phyloP scores from a whole-genome alignment of 345 rosid species.

The Lenwebbia sp. region DNA sequence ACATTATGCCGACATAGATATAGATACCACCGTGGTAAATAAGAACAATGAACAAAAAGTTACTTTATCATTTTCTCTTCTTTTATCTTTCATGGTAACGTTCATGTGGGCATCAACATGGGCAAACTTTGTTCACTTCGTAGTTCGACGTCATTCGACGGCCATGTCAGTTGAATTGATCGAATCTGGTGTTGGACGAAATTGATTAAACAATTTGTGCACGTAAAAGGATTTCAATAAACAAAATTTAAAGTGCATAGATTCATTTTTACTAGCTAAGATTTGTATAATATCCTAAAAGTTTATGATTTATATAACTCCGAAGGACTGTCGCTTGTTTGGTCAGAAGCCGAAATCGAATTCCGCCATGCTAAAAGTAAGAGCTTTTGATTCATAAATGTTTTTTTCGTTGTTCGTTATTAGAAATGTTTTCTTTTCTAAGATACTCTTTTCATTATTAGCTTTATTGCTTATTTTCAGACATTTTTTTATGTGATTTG shows the following conservation, averaged over 20 bases:
- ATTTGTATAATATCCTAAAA: background rate
- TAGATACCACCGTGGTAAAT: background rate
- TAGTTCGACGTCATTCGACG: too few relatives aligned
- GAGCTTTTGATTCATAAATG: background rate
- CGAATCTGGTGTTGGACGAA: background rate
- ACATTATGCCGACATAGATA: background rate
- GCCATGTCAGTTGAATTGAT: too few relatives aligned
- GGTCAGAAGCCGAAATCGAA: background rate
- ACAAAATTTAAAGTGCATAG: too few relatives aligned
- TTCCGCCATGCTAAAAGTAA: background rate
- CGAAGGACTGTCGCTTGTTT: background rate
- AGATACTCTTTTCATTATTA: background rate
- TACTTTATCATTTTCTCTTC: background rate
- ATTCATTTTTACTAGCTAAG: background rate
- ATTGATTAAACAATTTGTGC: background rate
- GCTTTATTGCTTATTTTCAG: background rate
- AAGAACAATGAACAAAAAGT: background rate
- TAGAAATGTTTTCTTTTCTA: background rate
- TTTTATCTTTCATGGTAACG: background rate
- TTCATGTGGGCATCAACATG: too few relatives aligned
- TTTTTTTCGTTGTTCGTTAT: background rate
- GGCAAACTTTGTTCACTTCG: too few relatives aligned
- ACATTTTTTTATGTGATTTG: background rate
- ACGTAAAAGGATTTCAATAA: too few relatives aligned
- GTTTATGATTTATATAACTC: background rate